Base-by-base conservation (phyloP, 2,329 filamentous ascomycete genomes). In the Ceratocystis eucalypticola region DNA sequence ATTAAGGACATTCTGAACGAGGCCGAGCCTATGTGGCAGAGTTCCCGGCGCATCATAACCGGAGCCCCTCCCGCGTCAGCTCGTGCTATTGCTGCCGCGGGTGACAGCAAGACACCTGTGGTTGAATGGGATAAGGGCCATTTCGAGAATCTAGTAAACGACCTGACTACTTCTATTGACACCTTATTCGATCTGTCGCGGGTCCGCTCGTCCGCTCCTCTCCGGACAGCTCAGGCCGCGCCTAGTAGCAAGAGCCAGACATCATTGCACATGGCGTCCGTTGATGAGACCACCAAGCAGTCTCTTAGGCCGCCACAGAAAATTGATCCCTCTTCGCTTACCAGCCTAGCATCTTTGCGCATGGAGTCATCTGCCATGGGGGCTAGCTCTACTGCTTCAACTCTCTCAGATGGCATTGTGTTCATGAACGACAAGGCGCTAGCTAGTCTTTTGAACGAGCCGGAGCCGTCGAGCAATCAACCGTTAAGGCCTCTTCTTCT, bases 1-100 rank as follows among this genome's bases (percentile, higher is more conserved):
- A 91, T 92, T 73, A 89, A 90, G 72, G 88, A 91, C 71, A 89
- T 89, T 63, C 77, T 91, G 57, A 86, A 88, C 66, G 88, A 92
- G 74, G 86, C 87, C 1, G 88, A 92, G 72, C 82, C 84, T 5
- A 80, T 92, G 67, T 88, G 87, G 82, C 78, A 82, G 67, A 84
- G 80, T 71, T 84, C 82, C 10, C 83, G 68, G 22, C 59, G 64
- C 10, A 44, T 65, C 30, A 61, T 61, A 6, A 15, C 45, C 44
- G 45, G 46, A 8, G 57, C 53, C 28, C 37, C 44, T 3, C 30
- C 45, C 6, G 50, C 33, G 8, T 55, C 62, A 30, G 63, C 66
- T 15, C 50, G 59, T 53, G 64, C 65, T 17, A 28, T 44, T 8
- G 67, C 67, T 10, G 76, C 76, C 10, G 75, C 77, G 0, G 75